Evolutionary conservation across 1,284 basidiomycete genomes (phyloP), one percentile per base, ranked within the genome.

Genomic region (Macrocystidia cucumis): DNA sequence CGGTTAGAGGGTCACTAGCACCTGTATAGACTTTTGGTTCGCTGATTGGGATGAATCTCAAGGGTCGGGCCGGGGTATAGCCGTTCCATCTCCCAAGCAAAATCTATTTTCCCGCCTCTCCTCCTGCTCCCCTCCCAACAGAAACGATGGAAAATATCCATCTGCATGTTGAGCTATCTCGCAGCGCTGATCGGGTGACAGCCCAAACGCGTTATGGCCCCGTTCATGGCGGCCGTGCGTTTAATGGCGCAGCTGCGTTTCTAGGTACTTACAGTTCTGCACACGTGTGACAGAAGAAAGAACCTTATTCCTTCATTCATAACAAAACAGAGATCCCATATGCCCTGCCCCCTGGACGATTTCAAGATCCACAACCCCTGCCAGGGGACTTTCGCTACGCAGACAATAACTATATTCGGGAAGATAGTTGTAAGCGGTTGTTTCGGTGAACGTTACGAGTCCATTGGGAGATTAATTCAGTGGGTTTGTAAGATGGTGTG

Each of bases 291-390:
- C 20, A 21, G 18, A 18, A 17, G 11, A 1, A 13, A n/a, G 13
- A 4, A 32, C 7, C n/a, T 32, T 19, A 29, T 9, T n/a, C 18
- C 14, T 16, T 36, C 18, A 11, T 17, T 3, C 32, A 86, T n/a
- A n/a, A n/a, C n/a, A n/a, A n/a, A n/a, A n/a, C n/a, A n/a, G 82
- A 88, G 59, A 62, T 89, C 20, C 83, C 84, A 0, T 88, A 83
- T 49, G 82, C 75, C 1, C 53, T 78, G 14, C 70, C 74, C 26
- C 78, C 78, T 0, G 54, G 47, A 18, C 66, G 82, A 18, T 87
- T 84, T 48, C 59, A 73, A 32, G 74, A 86, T 47, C 74, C 82
- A 1, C 47, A 65, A 21, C 64, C 73, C 0, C 56, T 88, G 2
- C 74, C 78, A 1, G 32, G 54, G 0, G 55, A 55, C 22, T 78